These are phyloP conservation scores for Pseudogymnoascus sp. DNA, from an alignment of 2,329 filamentous ascomycete genomes.

Conservation along the genomic window DNA sequence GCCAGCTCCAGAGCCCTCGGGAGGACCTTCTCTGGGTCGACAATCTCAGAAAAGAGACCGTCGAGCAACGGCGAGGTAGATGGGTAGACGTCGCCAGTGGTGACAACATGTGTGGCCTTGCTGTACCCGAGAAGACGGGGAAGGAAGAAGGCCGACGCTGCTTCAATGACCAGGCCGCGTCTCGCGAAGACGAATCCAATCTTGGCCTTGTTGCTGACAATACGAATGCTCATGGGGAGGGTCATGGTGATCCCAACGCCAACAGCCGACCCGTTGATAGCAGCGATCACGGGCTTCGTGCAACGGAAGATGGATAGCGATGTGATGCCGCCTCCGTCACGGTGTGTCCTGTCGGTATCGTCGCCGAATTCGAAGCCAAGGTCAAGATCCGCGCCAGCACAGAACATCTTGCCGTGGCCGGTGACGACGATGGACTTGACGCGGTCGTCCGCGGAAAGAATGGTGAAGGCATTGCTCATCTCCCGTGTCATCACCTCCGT, in stretches of 20 bases:
- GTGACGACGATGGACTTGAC: conserved; percentile 47
- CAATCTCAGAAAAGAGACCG: conserved; percentile 57
- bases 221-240: conserved; percentile 40
- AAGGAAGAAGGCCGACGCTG: conserved; percentile 60
- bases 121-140: conserved; percentile 57
- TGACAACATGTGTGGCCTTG: conserved; percentile 53
- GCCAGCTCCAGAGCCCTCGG: conserved; percentile 56
- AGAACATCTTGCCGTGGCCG: conserved; percentile 43
- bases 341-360: conserved; percentile 27
- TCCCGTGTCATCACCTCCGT: conserved; percentile 54
- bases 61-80: conserved; percentile 41
- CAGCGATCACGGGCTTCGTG: conserved; percentile 47
- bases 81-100: conserved; percentile 53
- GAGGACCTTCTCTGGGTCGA: conserved; percentile 51
- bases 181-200: conserved; percentile 65
- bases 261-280: conserved; percentile 49
- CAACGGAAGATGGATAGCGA: conserved; percentile 46
- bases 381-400: conserved; percentile 48
- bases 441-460: conserved; percentile 42
- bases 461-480: conserved; percentile 43
- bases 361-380: conserved; percentile 18
- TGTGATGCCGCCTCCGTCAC: conserved; percentile 43
- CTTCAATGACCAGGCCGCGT: conserved; percentile 61
- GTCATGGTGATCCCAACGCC: conserved; percentile 54
- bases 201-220: conserved; percentile 48